Evolutionary conservation across 306 rosid genomes (phyloP), one percentile per base, ranked within the genome.

Genomic region (Begonia fuchsioides): DNA sequence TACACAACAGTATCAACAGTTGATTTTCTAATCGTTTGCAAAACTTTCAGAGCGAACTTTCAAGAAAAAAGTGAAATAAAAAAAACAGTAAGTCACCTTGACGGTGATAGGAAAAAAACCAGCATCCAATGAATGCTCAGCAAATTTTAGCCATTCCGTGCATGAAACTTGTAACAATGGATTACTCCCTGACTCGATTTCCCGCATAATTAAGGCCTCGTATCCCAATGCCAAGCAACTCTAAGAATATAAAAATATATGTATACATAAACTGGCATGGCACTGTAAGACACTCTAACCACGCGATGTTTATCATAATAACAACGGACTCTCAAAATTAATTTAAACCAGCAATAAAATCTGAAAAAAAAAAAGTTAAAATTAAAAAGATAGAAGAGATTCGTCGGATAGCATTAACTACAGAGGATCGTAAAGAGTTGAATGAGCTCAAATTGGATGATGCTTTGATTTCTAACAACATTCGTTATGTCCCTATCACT

Each of bases 201-300:
- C 80, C 43, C 85, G 70, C 75, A 84, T 40, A 62, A 68, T 58
- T 67, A 90, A 77, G 62, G 81, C 94, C 63, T 90, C 97, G 38
- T 90, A 84, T 63, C 92, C 75, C 78, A 90, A 60, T 11, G 95
- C 97, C 73, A 84, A 72, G 67, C 87, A 84, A 69, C 82, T 90
- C 95, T 81, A 51, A 26, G 43, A 32, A 45, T 64, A 65, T 52
- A 41, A 43, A 48, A 50, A 48, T 19, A 2, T 20, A 20, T 20
- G 5, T 20, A 20, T 1, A 10, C 54, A 9, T 12, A 39, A 49
- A 47, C 38, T 41, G 45, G 45, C 45, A 41, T 8, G 35, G 35
- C 35, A 5, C 7, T 4, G 0, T 26, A 26, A 4, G 35, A 26
- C 35, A 26, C 35, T 5, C 5, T 26, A 26, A 26, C 2, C 32